Evolutionary conservation across 1,284 basidiomycete species (phyloP), one percentile per base, ranked within the genome.

Genomic region (Ceratobasidium sp.): DNA sequence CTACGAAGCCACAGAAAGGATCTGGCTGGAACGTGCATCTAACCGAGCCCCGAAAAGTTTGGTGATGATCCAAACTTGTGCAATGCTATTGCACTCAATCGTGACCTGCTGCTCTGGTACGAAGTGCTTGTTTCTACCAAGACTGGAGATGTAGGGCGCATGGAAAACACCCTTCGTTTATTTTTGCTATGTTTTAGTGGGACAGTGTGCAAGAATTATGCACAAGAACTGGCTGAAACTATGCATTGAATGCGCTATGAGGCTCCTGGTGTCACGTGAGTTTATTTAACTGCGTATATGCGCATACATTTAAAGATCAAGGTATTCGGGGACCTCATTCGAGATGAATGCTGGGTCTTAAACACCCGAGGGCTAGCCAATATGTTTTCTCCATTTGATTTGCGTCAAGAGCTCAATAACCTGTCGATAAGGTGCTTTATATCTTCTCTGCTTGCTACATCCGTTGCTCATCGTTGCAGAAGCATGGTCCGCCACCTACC

Each of bases 191-290:
- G 27, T 18, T 60, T 60, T 18, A 33, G 27, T 10, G 59, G 59
- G 33, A 30, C 59, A 18, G 59, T n/a, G 14, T 8, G 30, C 35
- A 60, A 18, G 3, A 60, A 60, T 18, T 60, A 60, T 60, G 59
- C 59, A 30, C 59, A 30, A 6, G 59, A 60, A 33, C 30, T 60
- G 5, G 59, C 59, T 18, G 59, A 60, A 33, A 35, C 35, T 10
- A 7, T 60, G 10, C 59, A 60, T 35, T 60, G 59, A 30, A 27
- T 27, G 30, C 23, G 35, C 10, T 33, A 60, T 33, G 59, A 60
- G 20, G 59, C 59, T 35, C 59, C 59, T 35, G 59, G 59, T 12
- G 59, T 60, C 20, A 30, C 59, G 59, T 60, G 20, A 60, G 59
- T 60, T 14, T 8, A 57, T 57, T 27, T 23, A 60, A 33, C 57